Evolutionary conservation across 257 asterid genomes (phyloP).

Genomic region (Fraxinus cuspidata): DNA sequence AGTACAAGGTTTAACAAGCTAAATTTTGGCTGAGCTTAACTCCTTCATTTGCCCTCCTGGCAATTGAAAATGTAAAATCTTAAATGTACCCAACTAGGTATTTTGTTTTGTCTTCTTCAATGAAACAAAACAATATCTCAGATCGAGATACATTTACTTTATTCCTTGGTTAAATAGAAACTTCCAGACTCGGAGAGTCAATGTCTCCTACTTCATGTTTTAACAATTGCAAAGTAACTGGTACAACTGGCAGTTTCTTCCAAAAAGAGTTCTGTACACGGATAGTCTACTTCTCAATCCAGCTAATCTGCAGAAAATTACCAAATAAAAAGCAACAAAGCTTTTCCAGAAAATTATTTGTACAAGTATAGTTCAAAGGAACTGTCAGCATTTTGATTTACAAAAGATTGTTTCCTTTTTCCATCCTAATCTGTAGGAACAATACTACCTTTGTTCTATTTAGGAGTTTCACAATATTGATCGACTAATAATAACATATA

Average conservation of each 20-base stretch:
- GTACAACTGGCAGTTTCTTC: neutral
- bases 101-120: neutral
- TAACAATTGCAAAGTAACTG: neutral
- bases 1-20: neutral
- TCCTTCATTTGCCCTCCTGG: neutral
- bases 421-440: neutral
- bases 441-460: neutral
- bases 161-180: conserved; percentile 1
- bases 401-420: neutral
- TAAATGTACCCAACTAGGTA: neutral
- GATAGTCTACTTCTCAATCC: neutral
- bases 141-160: conserved; percentile 1
- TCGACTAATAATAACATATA: neutral
- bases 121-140: neutral
- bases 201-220: neutral
- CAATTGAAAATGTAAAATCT: neutral
- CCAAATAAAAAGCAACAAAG: neutral
- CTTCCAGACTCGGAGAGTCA: neutral
- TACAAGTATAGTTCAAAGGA: neutral
- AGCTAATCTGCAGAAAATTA: neutral
- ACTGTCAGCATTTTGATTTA: neutral
- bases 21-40: neutral
- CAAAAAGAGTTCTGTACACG: neutral
- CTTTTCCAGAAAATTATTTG: neutral
- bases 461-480: conserved; percentile 8